Evolutionary conservation across 371 early-diverging fungal genomes (phyloP), one percentile per base, ranked within the genome.

Genomic region (Mucor piriformis): DNA sequence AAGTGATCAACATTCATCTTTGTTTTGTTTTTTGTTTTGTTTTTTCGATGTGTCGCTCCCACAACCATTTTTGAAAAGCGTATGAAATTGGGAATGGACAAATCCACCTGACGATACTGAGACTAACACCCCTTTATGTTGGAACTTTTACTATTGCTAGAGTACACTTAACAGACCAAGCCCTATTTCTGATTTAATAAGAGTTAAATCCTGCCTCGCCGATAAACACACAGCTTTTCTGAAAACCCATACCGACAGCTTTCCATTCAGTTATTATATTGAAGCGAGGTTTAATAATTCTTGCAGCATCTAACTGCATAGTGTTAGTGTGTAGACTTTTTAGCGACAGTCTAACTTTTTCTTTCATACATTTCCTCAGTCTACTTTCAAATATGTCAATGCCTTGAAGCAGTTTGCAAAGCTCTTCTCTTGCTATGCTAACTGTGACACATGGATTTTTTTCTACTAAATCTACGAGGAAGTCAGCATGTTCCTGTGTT

Each of bases 1-100:
- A 42, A 54, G 43, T 24, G 29, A 54, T 54, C 43, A 54, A 43
- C 54, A 54, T 54, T 54, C 54, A 54, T 43, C 54, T 24, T 54
- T 54, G 50, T 37, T 37, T 37, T 37, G 37, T 33, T 33, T 33
- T 33, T 33, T 33, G 21, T 53, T 40, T 53, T n/a, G n/a, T 53
- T 53, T 53, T 53, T 53, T 40, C 53, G 34, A 50, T 50, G 33
- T 29, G 34, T 50, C 33, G 18, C 50, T 33, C 16, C 20, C 50
- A 50, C 50, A 33, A 33, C 50, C 34, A 50, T 34, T 50, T 37
- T 33, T 50, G 50, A 50, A 50, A 50, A 50, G 34, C 34, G 13
- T 50, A 50, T 50, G 50, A 34, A 50, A 50, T 50, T 50, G 50
- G 20, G 50, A 27, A 44, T 38, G 38, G 38, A 34, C 38, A 35